Conservation (phyloP, 2,329 filamentous ascomycete species). For the Monosporascus sp. region DNA sequence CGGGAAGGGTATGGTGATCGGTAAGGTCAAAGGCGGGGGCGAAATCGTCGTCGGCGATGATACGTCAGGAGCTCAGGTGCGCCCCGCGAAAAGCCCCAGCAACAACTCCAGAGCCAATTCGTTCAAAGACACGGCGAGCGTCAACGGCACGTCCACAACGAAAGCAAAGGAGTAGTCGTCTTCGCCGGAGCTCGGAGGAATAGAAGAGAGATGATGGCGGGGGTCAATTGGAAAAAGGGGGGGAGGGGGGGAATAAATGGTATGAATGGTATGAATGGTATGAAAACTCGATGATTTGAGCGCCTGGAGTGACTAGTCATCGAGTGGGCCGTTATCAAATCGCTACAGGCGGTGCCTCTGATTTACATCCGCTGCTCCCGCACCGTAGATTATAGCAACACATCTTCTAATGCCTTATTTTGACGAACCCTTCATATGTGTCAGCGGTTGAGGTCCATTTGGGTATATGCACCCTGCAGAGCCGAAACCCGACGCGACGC, state of each 20-base stretch:
- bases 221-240: no score
- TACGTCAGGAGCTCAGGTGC: slow-evolving; percentile 21
- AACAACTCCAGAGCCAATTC: slow-evolving; percentile 13
- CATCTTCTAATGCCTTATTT: no score
- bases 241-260: no score
- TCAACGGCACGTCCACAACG: slow-evolving; percentile 12
- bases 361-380: no score
- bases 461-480: no score
- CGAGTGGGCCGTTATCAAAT: neutral
- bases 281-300: neutral
- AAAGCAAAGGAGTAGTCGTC: slow-evolving; percentile 9
- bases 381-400: no score
- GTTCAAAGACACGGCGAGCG: slow-evolving; percentile 14
- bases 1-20: slow-evolving; percentile 92
- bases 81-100: slow-evolving; percentile 20
- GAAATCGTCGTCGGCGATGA: slow-evolving; percentile 68
- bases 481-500: no score
- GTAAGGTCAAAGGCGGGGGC: slow-evolving; percentile 69
- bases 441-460: no score
- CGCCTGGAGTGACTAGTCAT: neutral
- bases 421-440: no score
- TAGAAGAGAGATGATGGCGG: no score
- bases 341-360: no score
- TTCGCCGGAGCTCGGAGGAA: neutral
- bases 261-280: no score